Conservation (phyloP, 1,284 basidiomycete genomes). For the Fomitopsis schrenkii region DNA sequence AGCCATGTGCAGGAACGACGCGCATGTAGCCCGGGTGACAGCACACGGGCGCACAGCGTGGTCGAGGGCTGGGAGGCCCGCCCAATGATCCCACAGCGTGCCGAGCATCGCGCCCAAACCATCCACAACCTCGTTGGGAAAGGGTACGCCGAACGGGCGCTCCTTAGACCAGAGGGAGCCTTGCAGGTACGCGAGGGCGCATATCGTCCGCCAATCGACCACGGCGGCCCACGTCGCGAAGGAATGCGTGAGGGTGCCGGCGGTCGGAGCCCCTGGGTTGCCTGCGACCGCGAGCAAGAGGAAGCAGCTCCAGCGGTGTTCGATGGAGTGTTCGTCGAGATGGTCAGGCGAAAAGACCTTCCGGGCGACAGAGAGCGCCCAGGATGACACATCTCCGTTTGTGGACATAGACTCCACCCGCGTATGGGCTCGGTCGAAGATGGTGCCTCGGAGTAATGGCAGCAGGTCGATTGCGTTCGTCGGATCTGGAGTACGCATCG, state of each 20-base stretch:
- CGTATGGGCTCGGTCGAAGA: not conserved
- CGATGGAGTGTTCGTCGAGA: not conserved
- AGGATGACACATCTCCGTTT: constrained; percentile 9
- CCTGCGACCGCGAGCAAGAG: constrained; percentile 20
- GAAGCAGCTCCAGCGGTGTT: constrained; percentile 22
- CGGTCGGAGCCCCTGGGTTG: constrained; percentile 6
- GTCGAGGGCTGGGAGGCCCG: constrained; percentile 12
- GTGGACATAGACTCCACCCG: not conserved
- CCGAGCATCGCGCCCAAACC: constrained; percentile 29
- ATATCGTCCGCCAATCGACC: constrained; percentile 26
- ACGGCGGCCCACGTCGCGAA: constrained; percentile 9
- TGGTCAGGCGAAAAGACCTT: constrained; percentile 13
- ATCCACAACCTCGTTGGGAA: constrained; percentile 2
- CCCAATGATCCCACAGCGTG: constrained; percentile 41
- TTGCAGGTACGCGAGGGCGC: constrained; percentile 15
- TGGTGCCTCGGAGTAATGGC: not conserved
- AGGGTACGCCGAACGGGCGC: not conserved
- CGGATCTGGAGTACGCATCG: not conserved
- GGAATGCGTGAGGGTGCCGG: not conserved
- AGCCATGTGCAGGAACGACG: constrained; percentile 45
- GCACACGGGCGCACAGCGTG: constrained; percentile 17
- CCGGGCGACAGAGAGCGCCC: constrained; percentile 13
- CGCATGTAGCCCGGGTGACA: constrained; percentile 34
- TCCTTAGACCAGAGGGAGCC: constrained; percentile 26
- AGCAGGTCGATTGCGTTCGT: not conserved